Conservation (phyloP, 2,329 filamentous ascomycete genomes). For the Aspergillus pseudoterreus region DNA sequence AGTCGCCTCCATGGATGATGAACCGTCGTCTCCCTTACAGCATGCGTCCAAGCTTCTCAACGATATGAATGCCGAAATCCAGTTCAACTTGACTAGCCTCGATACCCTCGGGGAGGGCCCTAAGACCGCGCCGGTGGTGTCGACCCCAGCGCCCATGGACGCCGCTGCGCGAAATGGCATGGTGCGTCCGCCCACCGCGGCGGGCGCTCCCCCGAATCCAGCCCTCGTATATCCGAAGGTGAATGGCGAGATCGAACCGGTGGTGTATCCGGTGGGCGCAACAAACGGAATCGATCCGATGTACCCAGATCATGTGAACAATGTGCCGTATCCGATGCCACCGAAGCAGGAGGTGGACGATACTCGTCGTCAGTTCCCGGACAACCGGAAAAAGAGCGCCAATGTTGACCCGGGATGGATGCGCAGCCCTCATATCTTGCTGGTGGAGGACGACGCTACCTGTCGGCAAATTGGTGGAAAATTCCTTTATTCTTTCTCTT, state of each 20-base stretch:
- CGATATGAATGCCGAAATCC: constrained; percentile 62
- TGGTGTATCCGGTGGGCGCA: constrained; percentile 88
- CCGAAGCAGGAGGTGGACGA: constrained; percentile 58
- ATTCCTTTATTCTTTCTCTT: constrained; percentile 63
- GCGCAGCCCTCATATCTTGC: constrained; percentile 70
- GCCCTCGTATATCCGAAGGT: constrained; percentile 50
- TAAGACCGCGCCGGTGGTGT: constrained; percentile 53
- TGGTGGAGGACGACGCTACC: constrained; percentile 79
- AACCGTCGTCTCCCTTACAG: constrained; percentile 64
- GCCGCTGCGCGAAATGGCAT: constrained; percentile 44
- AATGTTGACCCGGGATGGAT: constrained; percentile 63
- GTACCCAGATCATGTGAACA: constrained; percentile 89
- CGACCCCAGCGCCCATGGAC: constrained; percentile 57
- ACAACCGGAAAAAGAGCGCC: constrained; percentile 58
- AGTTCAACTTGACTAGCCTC: constrained; percentile 61
- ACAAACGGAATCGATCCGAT: constrained; percentile 93
- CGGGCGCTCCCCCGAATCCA: constrained; percentile 42
- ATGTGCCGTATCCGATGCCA: constrained; percentile 80
- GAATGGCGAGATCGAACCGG: constrained; percentile 59
- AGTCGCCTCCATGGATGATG: constrained; percentile 53
- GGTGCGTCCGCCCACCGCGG: constrained; percentile 40
- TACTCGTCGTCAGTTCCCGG: constrained; percentile 44
- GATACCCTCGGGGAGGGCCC: constrained; percentile 62
- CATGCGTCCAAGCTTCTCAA: constrained; percentile 64
- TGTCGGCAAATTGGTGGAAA: constrained; percentile 65